Conservation (phyloP, 441 rosid species). For the Rhodomyrtus psidioides region DNA sequence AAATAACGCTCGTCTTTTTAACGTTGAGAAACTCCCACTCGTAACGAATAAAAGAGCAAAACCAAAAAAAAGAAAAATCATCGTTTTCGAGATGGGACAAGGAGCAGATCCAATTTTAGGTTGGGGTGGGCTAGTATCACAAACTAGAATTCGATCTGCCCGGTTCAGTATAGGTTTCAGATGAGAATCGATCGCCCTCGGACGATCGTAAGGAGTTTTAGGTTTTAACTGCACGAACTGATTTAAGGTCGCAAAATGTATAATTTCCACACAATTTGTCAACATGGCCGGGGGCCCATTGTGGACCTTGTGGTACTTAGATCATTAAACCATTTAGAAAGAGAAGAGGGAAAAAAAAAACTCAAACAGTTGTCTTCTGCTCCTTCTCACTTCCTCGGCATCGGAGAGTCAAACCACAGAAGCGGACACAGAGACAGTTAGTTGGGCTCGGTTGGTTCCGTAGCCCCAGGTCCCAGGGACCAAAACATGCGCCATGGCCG, state of each 20-base stretch:
- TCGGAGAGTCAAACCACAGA: background rate
- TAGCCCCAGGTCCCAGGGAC: background rate
- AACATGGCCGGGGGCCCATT: background rate
- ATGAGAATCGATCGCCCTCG: no score
- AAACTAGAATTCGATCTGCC: rapidly evolving
- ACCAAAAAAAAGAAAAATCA: background rate
- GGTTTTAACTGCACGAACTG: no score
- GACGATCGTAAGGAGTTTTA: no score
- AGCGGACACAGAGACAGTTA: background rate
- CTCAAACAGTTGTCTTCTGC: background rate
- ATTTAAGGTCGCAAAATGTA: background rate
- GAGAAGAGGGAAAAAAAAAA: no score
- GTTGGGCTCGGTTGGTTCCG: background rate
- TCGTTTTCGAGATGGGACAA: rapidly evolving
- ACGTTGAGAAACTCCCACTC: background rate
- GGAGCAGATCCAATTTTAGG: rapidly evolving
- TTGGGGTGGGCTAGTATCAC: rapidly evolving
- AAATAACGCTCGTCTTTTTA: background rate
- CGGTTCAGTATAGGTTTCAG: no score
- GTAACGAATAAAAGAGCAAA: background rate
- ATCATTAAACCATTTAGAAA: background rate
- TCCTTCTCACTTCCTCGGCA: background rate
- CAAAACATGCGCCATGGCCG: background rate
- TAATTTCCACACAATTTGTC: background rate
- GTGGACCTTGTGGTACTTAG: background rate